Base-by-base conservation (phyloP, 352 stramenopile species). In the Aphanomyces invadans region DNA sequence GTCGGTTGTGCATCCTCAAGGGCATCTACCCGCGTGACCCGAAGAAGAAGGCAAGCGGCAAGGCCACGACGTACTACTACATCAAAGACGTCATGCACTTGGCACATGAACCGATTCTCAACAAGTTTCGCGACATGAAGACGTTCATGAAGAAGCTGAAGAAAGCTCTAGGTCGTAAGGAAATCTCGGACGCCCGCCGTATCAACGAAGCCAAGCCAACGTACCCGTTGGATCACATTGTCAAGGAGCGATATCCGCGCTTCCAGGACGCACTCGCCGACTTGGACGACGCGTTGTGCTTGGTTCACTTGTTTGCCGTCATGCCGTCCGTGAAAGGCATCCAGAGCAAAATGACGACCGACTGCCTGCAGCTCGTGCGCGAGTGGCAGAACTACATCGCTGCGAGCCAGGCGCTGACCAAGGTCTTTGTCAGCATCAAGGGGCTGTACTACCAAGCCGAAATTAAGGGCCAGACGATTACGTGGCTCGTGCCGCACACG, bases 361-460 rank as follows among this genome's bases (percentile, higher is more conserved):
- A 88, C 51, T 98, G 96, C 63, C 75, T 97, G 62, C 80, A 86
- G 25, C 87, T 99, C 26, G 83, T 92, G 28, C 88, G 90, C 48
- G 88, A 98, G 70, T 99, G 97, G 97, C 85, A 95, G 72, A 97
- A 97, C 60, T 99, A 97, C 80, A 83, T 98, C 42, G 85, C 91
- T 4, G 82, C 86, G 49, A 89, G 93, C 0, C 79, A 85, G 28
- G 82, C 81, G 48, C 86, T 99, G 45, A 96, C 87, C 33, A 99
- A 99, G 80, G 84, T 96, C 9, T 99, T 99, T 77, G 95, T 99
- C 70, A 98, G 87, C 61, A 97, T 99, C 69, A 99, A 99, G 81
- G 97, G 97, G 38, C 89, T 99, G 51, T 99, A 99, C 79, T 98
- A 99, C 78, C 96, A 99, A 74, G 94, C 95, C 62, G 83, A 92